Percentiles rank a stretch among this genome's conserved stretches.
These are phyloP conservation scores for Cercospora citrullina DNA, from an alignment of 2,329 filamentous ascomycete genomes.

Conservation along the genomic window DNA sequence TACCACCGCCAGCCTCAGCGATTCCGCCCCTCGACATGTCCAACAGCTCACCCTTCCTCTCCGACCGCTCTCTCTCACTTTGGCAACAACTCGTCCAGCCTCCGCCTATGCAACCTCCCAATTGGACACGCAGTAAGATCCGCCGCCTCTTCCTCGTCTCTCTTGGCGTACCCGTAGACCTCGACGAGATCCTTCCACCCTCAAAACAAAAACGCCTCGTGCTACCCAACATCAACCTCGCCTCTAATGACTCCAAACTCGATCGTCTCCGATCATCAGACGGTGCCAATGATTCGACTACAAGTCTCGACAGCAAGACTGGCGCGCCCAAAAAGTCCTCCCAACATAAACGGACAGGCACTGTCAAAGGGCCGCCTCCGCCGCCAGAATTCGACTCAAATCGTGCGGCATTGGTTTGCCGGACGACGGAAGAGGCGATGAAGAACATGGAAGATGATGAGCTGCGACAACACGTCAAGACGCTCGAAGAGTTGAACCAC, in stretches of 20 bases:
- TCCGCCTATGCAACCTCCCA: conserved; percentile 88
- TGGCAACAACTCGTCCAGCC: conserved; percentile 97
- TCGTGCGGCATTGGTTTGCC: conserved; percentile 73
- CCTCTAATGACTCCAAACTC: conserved; percentile 37
- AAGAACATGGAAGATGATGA: conserved; percentile 76
- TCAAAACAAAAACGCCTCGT: conserved; percentile 98
- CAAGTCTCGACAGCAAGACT: conserved; percentile 37
- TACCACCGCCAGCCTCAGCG: conserved; percentile 33
- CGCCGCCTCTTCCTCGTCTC: conserved; percentile 93
- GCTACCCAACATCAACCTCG: conserved; percentile 70
- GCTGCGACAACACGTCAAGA: conserved; percentile 68
- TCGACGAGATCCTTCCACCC: conserved; percentile 94
- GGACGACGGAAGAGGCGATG: conserved; percentile 80
- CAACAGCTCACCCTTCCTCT: conserved; percentile 67
- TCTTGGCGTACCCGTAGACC: conserved; percentile 89
- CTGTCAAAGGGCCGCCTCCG: conserved; percentile 61
- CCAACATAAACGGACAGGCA: conserved; percentile 39
- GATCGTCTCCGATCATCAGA: conserved; percentile 41
- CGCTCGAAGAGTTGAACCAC: conserved; percentile 68
- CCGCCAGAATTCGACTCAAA: conserved; percentile 77
- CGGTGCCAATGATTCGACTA: conserved; percentile 34
- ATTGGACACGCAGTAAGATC: conserved; percentile 96
- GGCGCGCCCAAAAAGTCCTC: conserved; percentile 28
- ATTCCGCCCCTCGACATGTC: conserved; percentile 34
- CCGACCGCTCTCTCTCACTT: conserved; percentile 81